Conservation (phyloP, 169 alveolate genomes). For the Plasmodium malariae region DNA sequence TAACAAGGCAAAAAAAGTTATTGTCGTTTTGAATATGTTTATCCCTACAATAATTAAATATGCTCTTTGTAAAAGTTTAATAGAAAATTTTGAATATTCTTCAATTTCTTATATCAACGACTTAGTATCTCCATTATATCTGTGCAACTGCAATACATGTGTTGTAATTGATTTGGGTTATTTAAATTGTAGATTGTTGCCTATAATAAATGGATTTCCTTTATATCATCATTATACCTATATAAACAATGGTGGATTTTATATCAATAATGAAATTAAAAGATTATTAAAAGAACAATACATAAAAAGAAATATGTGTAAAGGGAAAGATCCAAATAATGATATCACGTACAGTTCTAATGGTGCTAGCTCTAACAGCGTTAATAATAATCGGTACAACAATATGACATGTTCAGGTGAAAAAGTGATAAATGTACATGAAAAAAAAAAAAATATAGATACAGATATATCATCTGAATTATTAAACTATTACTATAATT, state of each 20-base stretch:
- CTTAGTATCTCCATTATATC: conserved; percentile 58
- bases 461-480: background rate
- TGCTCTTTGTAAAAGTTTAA: conserved; percentile 66
- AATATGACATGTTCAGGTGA: background rate
- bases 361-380: background rate
- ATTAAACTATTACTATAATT: conserved; percentile 12
- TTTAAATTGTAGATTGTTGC: conserved; percentile 50
- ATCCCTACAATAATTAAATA: conserved; percentile 67
- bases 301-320: background rate
- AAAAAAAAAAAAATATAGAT: background rate
- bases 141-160: conserved; percentile 74
- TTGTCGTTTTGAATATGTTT: conserved; percentile 67
- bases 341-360: background rate
- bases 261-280: conserved; percentile 51
- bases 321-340: background rate
- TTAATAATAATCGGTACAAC: background rate
- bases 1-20: conserved; percentile 60
- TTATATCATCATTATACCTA: conserved; percentile 70
- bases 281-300: conserved; percentile 63
- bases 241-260: conserved; percentile 71
- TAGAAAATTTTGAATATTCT: conserved; percentile 41
- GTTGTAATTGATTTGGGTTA: conserved; percentile 66
- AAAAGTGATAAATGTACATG: background rate
- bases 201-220: conserved; percentile 62
- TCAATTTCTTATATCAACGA: conserved; percentile 68